Conservation (phyloP, 768 basidiomycete genomes). For the Collybia sordida region DNA sequence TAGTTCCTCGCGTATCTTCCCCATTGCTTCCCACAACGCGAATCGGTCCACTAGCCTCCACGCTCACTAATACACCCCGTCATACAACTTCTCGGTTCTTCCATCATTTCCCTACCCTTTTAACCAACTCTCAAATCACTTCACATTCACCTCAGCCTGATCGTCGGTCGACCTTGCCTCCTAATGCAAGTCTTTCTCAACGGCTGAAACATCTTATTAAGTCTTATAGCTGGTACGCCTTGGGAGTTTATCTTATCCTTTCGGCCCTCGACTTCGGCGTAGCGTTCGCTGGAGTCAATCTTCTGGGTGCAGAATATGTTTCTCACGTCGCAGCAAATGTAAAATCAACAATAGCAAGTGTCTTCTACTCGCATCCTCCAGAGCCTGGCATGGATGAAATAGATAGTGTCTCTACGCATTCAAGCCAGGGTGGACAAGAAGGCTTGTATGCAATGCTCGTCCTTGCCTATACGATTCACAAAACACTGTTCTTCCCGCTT, state of each 20-base stretch:
- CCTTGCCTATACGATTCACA: conserved; percentile 94
- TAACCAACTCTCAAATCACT: conserved; percentile 35
- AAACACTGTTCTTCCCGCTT: conserved; percentile 87
- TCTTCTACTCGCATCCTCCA: conserved; percentile 52
- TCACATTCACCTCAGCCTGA: conserved; percentile 26
- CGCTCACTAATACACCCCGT: conserved; percentile 24
- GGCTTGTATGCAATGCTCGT: conserved; percentile 90
- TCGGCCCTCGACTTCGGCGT: conserved; percentile 79
- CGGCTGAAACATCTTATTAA: conserved; percentile 82
- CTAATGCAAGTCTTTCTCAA: conserved; percentile 60
- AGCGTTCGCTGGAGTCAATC: conserved; percentile 80
- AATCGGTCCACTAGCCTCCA: conserved; percentile 27
- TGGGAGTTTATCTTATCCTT: conserved; percentile 83
- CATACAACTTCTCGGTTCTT: conserved; percentile 43
- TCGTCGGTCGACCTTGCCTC: conserved; percentile 32
- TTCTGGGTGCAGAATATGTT: conserved; percentile 91
- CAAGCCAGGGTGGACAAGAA: conserved; percentile 49
- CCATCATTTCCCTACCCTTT: conserved; percentile 47
- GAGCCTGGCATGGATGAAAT: conserved; percentile 71
- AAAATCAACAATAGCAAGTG: conserved; percentile 43
- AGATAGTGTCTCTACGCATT: conserved; percentile 36
- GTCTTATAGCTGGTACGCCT: conserved; percentile 93
- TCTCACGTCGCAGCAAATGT: conserved; percentile 59
- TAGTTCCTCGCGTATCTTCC: conserved; percentile 43
- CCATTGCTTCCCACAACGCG: conserved; percentile 50